Evolutionary conservation across 306 rosid species (phyloP).

Genomic region (Cucurbita maxima): DNA sequence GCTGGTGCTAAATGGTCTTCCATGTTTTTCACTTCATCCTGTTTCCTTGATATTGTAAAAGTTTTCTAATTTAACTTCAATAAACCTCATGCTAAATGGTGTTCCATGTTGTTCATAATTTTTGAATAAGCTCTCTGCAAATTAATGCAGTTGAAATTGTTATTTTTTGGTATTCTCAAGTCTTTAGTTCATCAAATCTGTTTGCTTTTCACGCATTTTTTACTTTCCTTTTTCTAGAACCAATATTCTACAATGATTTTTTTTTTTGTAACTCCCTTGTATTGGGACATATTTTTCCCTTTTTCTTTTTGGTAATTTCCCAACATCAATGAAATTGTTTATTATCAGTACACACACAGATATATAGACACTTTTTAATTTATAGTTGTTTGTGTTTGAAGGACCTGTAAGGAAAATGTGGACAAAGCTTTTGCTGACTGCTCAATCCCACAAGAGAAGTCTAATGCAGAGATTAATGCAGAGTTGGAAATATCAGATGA

Average conservation of each 20-base stretch:
- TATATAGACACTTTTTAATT: not conserved
- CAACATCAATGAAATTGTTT: too few relatives aligned
- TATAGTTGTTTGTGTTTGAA: constrained; percentile 25
- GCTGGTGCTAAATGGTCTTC: not conserved
- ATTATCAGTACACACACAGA: too few relatives aligned
- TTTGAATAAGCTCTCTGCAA: not conserved
- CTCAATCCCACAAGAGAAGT: constrained; percentile 81
- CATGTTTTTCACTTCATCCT: not conserved
- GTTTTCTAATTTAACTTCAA: not conserved
- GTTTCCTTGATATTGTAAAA: not conserved
- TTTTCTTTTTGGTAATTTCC: not conserved
- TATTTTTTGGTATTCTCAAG: not conserved
- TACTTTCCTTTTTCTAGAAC: not conserved
- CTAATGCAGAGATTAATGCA: constrained; percentile 85
- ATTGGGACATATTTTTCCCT: not conserved
- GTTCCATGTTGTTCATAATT: not conserved
- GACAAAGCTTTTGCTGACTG: constrained; percentile 66
- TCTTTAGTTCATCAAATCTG: not conserved
- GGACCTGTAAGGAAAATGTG: constrained; percentile 76
- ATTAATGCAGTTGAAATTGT: not conserved
- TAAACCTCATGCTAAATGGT: not conserved
- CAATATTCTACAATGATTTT: constrained; percentile 4
- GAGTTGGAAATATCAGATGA: constrained; percentile 92
- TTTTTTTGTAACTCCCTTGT: too few relatives aligned
- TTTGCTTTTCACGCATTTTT: not conserved